Percentiles rank a stretch among this genome's conserved stretches.
These are phyloP conservation scores for Dipteronia sinensis DNA, from an alignment of 345 rosid genomes.

Conservation along the genomic window DNA sequence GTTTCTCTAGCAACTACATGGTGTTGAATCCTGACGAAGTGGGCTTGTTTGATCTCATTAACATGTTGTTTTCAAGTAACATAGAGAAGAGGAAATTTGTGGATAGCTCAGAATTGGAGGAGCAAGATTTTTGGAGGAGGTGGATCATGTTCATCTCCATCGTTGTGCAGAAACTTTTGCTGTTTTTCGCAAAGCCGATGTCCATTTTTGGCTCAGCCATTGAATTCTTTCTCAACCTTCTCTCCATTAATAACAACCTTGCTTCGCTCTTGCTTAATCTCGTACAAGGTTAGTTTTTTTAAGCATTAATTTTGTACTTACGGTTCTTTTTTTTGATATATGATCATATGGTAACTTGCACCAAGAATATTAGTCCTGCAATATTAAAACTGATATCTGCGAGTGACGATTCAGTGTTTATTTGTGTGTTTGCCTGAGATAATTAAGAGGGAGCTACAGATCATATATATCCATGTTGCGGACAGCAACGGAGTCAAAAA, in stretches of 20 bases:
- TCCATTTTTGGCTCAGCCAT: slow-evolving; percentile 38
- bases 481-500: too few species aligned
- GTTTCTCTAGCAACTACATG: slow-evolving; percentile 45
- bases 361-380: too few species aligned
- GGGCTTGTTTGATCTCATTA: slow-evolving; percentile 43
- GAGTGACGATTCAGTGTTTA: too few species aligned
- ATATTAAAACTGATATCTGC: too few species aligned
- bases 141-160: slow-evolving; percentile 63
- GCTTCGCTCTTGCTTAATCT: slow-evolving; percentile 33
- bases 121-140: slow-evolving; percentile 46
- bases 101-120: slow-evolving; percentile 36
- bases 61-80: slow-evolving; percentile 43
- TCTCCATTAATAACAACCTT: slow-evolving; percentile 38
- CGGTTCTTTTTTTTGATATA: not conserved
- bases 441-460: too few species aligned
- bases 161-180: slow-evolving; percentile 45
- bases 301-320: too few species aligned
- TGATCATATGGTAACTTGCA: too few species aligned
- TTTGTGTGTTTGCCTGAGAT: too few species aligned
- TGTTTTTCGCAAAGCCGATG: slow-evolving; percentile 39
- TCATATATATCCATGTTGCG: too few species aligned
- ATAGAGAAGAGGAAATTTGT: slow-evolving; percentile 45
- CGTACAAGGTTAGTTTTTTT: slow-evolving; percentile 29
- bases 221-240: slow-evolving; percentile 54
- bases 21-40: slow-evolving; percentile 59